Conservation (phyloP, 768 basidiomycete species). For the Amanita rimosa region DNA sequence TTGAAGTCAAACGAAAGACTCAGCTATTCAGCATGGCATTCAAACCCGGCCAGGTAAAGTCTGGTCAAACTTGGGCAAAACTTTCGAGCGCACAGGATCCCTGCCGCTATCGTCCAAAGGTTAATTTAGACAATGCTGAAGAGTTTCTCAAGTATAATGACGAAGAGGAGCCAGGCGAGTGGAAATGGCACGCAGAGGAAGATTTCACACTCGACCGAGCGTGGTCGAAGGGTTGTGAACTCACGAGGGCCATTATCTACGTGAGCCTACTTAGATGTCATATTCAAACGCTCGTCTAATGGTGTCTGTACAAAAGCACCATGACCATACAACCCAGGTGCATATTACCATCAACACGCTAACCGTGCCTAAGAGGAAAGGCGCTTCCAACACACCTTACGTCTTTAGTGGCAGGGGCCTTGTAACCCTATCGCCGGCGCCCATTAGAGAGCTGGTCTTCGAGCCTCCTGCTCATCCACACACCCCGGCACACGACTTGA, state of each 20-base stretch:
- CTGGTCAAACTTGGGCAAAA: constrained; percentile 33
- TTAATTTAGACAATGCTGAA: constrained; percentile 17
- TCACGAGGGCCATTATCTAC: constrained; percentile 44
- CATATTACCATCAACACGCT: constrained; percentile 54
- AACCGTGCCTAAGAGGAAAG: constrained; percentile 40
- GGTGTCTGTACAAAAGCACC: constrained; percentile 28
- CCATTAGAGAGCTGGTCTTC: constrained; percentile 11
- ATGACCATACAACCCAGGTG: constrained; percentile 36
- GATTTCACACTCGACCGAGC: constrained; percentile 48
- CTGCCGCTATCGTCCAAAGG: constrained; percentile 29
- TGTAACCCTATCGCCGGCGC: constrained; percentile 21
- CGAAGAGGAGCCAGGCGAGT: constrained; percentile 31
- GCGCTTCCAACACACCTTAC: constrained; percentile 48
- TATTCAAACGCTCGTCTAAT: constrained; percentile 3
- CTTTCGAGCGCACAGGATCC: constrained; percentile 45
- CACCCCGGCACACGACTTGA: constrained; percentile 2
- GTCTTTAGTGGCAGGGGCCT: constrained; percentile 45
- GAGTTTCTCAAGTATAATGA: constrained; percentile 24
- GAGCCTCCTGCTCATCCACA: constrained; percentile 3
- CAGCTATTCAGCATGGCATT: constrained; percentile 26
- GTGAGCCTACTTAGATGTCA: constrained; percentile 26
- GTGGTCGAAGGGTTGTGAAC: constrained; percentile 40
- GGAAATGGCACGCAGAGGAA: constrained; percentile 65
- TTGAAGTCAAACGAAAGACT: constrained; percentile 45
- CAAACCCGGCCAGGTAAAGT: constrained; percentile 42